A percentile compares a stretch with the other conserved stretches of the same genome.
Evolutionary conservation across 1,284 basidiomycete genomes (phyloP).

Genomic region (Cronartium quercuum): DNA sequence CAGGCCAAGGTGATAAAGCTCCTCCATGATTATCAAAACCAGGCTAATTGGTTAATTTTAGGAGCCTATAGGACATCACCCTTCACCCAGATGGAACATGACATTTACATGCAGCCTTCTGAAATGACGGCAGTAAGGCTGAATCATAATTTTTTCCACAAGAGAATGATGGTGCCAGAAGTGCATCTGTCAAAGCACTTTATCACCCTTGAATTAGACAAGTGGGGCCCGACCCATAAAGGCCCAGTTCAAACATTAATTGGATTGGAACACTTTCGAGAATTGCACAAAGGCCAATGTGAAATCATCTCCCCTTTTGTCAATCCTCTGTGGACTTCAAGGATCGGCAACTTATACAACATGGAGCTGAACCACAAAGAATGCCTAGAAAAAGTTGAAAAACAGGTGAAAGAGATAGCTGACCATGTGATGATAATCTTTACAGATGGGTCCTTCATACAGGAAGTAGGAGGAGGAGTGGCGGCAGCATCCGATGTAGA

Average conservation of each 20-base stretch:
- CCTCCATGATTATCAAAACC: background rate
- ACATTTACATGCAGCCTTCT: background rate
- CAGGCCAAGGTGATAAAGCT: background rate
- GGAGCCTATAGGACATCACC: background rate
- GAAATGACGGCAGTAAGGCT: background rate
- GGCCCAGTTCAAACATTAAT: background rate
- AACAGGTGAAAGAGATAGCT: background rate
- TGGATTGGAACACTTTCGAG: background rate
- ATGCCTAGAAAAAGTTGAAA: background rate
- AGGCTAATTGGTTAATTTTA: background rate
- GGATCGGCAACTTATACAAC: background rate
- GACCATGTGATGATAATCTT: background rate
- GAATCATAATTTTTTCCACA: background rate
- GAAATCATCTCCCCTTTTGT: background rate
- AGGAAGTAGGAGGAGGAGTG: slow-evolving; percentile 6
- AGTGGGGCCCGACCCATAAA: background rate
- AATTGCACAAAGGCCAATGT: background rate
- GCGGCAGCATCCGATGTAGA: too few species aligned
- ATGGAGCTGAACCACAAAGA: background rate
- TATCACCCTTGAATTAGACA: background rate
- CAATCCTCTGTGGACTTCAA: background rate
- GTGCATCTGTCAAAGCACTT: background rate
- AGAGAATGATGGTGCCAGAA: background rate
- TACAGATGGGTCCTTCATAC: background rate
- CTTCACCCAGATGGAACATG: background rate